Evolutionary conservation across 306 rosid species (phyloP).

Genomic region (Myrica gale): DNA sequence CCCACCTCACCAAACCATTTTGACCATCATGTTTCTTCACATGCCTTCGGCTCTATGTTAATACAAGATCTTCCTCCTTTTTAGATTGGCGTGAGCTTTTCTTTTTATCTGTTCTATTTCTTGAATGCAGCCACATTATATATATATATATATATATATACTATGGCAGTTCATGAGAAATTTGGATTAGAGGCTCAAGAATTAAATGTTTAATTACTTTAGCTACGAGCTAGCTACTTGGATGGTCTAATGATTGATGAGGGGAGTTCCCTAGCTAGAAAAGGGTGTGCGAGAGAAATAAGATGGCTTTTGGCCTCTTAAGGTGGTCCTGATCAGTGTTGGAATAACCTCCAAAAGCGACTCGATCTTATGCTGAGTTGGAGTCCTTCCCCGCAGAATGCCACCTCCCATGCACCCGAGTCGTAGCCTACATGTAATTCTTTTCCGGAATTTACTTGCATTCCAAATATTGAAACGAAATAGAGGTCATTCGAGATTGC

Average conservation of each 20-base stretch:
- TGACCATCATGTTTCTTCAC: conserved; percentile 8
- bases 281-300: neutral
- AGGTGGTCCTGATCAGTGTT: neutral
- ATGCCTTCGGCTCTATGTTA: neutral
- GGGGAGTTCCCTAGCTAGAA: neutral
- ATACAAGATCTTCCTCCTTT: neutral
- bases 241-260: neutral
- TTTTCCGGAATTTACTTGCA: neutral
- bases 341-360: neutral
- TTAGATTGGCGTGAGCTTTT: neutral
- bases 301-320: neutral
- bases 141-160: no score
- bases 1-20: conserved; percentile 20
- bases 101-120: no score
- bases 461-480: neutral
- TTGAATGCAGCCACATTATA: no score
- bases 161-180: neutral
- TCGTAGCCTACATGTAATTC: no score
- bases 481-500: no score
- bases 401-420: no score
- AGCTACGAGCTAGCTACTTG: neutral
- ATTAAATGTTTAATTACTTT: neutral
- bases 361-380: neutral
- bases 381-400: neutral
- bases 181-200: neutral